A percentile compares a stretch with the other conserved stretches of the same genome.
phyloP scores from a whole-genome alignment of 768 basidiomycete genomes.

The Tulasnella sp. region DNA sequence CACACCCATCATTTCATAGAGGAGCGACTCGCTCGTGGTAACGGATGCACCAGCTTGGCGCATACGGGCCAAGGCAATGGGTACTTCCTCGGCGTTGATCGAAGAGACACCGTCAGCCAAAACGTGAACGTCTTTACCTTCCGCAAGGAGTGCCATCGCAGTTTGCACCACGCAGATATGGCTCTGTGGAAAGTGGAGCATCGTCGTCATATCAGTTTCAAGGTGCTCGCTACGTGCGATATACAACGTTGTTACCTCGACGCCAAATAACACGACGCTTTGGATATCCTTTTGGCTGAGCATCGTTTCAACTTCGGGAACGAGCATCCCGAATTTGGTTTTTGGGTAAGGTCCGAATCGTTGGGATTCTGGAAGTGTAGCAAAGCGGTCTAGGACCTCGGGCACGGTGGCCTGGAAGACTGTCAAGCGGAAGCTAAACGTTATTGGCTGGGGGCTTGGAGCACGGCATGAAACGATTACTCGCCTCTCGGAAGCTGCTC shows the following conservation, averaged over 20 bases:
- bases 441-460: not conserved
- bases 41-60: conserved; percentile 63
- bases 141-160: conserved; percentile 54
- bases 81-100: conserved; percentile 70
- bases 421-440: conserved; percentile 28
- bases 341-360: conserved; percentile 63
- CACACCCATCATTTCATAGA: conserved; percentile 67
- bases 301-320: conserved; percentile 56
- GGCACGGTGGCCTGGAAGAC: conserved; percentile 63
- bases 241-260: conserved; percentile 54
- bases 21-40: conserved; percentile 71
- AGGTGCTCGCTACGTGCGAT: not conserved
- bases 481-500: conserved; percentile 77
- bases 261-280: conserved; percentile 72
- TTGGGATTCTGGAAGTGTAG: conserved; percentile 45
- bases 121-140: conserved; percentile 51
- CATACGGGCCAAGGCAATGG: conserved; percentile 61
- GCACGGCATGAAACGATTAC: conserved; percentile 21
- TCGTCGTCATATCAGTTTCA: not conserved
- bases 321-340: conserved; percentile 79
- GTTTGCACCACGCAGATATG: conserved; percentile 89
- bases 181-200: conserved; percentile 41
- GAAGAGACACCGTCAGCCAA: conserved; percentile 81
- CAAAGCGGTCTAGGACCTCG: conserved; percentile 42
- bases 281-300: conserved; percentile 38